Evolutionary conservation across 495 filamentous ascomycete species (phyloP).

Genomic region (Penicillium bialowiezense): DNA sequence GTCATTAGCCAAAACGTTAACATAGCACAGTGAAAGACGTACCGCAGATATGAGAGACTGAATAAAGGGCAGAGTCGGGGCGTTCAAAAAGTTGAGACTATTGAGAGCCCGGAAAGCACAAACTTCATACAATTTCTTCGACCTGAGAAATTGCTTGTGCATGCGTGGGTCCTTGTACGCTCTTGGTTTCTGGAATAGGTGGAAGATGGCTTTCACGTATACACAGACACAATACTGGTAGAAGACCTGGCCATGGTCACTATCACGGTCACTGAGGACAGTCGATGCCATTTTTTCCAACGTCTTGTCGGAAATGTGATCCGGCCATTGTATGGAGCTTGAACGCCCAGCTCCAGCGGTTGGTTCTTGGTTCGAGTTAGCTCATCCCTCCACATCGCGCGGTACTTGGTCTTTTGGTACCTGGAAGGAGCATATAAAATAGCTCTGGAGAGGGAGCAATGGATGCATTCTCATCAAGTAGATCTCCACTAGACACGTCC

Average conservation of each 20-base stretch:
- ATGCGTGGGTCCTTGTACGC: slow-evolving; percentile 12
- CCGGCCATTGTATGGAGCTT: slow-evolving; percentile 21
- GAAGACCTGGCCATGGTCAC: slow-evolving; percentile 14
- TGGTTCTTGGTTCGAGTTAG: slow-evolving; percentile 14
- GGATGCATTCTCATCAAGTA: slow-evolving; percentile 1
- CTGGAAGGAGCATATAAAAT: slow-evolving; percentile 28
- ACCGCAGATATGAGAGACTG: slow-evolving; percentile 29
- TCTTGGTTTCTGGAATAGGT: slow-evolving; percentile 17
- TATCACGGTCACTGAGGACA: slow-evolving; percentile 8
- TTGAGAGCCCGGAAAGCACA: slow-evolving; percentile 16
- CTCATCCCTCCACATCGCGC: neutral
- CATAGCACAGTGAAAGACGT: neutral
- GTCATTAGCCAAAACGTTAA: too few species aligned
- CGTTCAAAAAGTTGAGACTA: slow-evolving; percentile 20
- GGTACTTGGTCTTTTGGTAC: too few species aligned
- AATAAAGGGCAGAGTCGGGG: slow-evolving; percentile 19
- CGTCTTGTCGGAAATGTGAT: slow-evolving; percentile 27
- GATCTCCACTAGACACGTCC: slow-evolving; percentile 1
- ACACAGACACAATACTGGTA: slow-evolving; percentile 30
- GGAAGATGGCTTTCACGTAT: slow-evolving; percentile 26
- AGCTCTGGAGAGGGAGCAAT: slow-evolving; percentile 20
- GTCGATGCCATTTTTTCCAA: slow-evolving; percentile 19
- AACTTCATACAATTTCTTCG: slow-evolving; percentile 18
- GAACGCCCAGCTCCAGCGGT: neutral
- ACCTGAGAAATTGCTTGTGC: slow-evolving; percentile 18